Conservation (phyloP, 2,329 filamentous ascomycete species). For the Stemphylium vesicarium region DNA sequence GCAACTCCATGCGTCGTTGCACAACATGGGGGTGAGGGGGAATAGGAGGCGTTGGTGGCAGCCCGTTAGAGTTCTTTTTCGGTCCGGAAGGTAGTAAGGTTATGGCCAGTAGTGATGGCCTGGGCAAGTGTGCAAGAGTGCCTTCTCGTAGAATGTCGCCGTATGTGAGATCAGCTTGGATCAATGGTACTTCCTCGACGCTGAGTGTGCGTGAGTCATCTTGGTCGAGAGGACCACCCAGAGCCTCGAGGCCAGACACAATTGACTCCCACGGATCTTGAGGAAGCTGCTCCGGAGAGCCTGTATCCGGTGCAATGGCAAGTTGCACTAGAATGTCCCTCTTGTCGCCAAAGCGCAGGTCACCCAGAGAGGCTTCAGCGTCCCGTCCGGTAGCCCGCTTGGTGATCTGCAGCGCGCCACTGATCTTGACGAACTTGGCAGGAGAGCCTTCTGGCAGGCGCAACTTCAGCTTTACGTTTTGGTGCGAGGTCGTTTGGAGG, state of each 20-base stretch:
- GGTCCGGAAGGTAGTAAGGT: slow-evolving; percentile 84
- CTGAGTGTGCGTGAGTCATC: slow-evolving; percentile 84
- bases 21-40: slow-evolving; percentile 95
- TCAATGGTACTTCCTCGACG: slow-evolving; percentile 91
- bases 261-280: slow-evolving; percentile 98
- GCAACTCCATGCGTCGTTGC: slow-evolving; percentile 93
- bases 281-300: slow-evolving; percentile 80
- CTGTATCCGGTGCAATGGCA: slow-evolving; percentile 85
- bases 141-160: slow-evolving; percentile 93
- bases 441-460: slow-evolving; percentile 94
- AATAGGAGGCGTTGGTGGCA: slow-evolving; percentile 71
- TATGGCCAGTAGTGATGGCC: slow-evolving; percentile 90
- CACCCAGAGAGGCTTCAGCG: slow-evolving; percentile 89
- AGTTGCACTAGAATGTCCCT: slow-evolving; percentile 75
- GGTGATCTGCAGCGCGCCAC: slow-evolving; percentile 91
- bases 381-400: slow-evolving; percentile 95
- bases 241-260: slow-evolving; percentile 90
- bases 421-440: slow-evolving; percentile 98
- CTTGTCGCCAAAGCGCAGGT: slow-evolving; percentile 95
- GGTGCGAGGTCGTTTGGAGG: slow-evolving; percentile 93
- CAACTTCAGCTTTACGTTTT: slow-evolving; percentile 95
- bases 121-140: slow-evolving; percentile 80
- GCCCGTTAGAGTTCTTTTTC: slow-evolving; percentile 63
- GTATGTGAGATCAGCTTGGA: slow-evolving; percentile 93
- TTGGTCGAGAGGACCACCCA: slow-evolving; percentile 84